Conservation (phyloP, 164 flowering plant genomes). For the Annona cherimola region DNA sequence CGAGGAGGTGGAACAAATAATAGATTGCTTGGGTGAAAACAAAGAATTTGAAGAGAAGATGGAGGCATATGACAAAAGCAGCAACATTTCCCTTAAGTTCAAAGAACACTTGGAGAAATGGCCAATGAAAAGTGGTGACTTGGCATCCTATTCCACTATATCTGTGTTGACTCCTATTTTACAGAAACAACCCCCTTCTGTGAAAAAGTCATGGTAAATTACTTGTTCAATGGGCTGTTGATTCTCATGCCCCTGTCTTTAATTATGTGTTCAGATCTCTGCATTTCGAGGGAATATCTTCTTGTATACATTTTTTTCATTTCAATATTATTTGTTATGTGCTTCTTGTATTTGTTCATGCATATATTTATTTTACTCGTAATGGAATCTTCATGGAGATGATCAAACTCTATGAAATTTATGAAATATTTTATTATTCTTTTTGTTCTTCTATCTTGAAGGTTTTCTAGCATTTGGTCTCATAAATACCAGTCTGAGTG, state of each 20-base stretch:
- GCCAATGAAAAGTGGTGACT: constrained; percentile 20
- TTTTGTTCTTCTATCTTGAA: no score
- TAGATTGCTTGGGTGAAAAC: constrained; percentile 48
- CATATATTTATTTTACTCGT: no score
- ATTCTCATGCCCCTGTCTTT: neutral
- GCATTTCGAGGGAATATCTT: neutral
- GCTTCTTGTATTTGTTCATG: neutral
- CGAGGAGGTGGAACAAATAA: constrained; percentile 34
- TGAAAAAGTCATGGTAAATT: constrained; percentile 43
- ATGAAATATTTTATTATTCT: no score
- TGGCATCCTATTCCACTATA: neutral
- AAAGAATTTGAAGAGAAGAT: constrained; percentile 43
- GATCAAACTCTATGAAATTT: no score
- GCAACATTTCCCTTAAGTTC: constrained; percentile 22
- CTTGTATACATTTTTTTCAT: neutral
- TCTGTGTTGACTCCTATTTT: constrained; percentile 12
- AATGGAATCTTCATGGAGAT: no score
- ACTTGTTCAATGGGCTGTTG: neutral
- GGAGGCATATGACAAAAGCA: constrained; percentile 27
- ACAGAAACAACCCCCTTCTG: constrained; percentile 15
- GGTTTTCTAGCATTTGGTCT: no score
- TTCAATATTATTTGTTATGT: constrained; percentile 1
- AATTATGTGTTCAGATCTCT: neutral
- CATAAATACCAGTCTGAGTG: no score
- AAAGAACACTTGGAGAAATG: constrained; percentile 26